Conservation (phyloP, 2,329 filamentous ascomycete genomes). For the Sclerotinia trifoliorum region DNA sequence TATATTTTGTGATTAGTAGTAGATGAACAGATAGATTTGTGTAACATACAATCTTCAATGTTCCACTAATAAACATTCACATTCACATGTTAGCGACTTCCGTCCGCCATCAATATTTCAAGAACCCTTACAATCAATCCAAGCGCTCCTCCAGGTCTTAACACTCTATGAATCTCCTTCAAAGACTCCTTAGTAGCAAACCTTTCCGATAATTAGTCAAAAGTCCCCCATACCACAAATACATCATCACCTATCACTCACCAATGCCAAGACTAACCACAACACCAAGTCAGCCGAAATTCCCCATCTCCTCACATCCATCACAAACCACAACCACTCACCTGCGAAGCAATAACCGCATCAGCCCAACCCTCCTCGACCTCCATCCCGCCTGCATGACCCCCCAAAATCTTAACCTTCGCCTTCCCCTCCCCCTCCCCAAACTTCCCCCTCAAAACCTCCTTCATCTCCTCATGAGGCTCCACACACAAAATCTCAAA, state of each 20-base stretch:
- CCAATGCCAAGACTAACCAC: constrained; percentile 50
- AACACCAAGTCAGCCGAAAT: constrained; percentile 21
- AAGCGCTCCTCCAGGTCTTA: constrained; percentile 59
- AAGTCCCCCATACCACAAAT: not conserved
- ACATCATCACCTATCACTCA: constrained; percentile 22
- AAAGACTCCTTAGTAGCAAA: constrained; percentile 65
- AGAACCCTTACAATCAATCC: constrained; percentile 52
- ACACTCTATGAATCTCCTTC: constrained; percentile 63
- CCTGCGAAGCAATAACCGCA: constrained; percentile 66
- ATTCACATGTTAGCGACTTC: constrained; percentile 9
- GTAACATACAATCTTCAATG: constrained; percentile 62
- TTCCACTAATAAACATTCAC: constrained; percentile 53
- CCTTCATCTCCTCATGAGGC: constrained; percentile 65
- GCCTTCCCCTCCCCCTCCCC: constrained; percentile 47
- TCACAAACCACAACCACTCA: constrained; percentile 48
- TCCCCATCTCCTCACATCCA: not conserved
- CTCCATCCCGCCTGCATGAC: constrained; percentile 57
- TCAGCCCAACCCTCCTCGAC: constrained; percentile 60
- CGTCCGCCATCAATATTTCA: not conserved
- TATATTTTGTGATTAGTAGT: constrained; percentile 38
- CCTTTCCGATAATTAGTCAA: constrained; percentile 42
- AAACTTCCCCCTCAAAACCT: constrained; percentile 56
- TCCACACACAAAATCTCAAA: constrained; percentile 62
- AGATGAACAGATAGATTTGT: constrained; percentile 15
- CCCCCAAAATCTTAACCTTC: constrained; percentile 49